Evolutionary conservation across 1,284 basidiomycete genomes (phyloP).

Genomic region (Irpex sp.): DNA sequence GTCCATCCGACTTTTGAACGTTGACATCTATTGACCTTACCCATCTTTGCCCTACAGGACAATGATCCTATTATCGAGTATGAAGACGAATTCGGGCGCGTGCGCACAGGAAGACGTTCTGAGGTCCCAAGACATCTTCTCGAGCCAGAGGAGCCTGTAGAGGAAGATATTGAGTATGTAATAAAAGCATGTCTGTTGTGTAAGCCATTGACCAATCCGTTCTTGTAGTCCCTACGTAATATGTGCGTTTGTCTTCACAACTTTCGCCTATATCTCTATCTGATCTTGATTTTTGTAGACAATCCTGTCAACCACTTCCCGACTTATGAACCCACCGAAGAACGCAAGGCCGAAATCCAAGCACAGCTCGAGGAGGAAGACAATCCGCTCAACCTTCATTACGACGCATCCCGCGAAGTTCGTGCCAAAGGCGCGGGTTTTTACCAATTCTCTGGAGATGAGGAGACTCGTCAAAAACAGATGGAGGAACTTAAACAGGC

Average conservation of each 20-base stretch:
- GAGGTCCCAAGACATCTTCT: conserved; percentile 70
- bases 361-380: conserved; percentile 70
- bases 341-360: conserved; percentile 71
- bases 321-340: conserved; percentile 78
- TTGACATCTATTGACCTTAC: neutral
- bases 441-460: conserved; percentile 84
- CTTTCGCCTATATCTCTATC: neutral
- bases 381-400: conserved; percentile 72
- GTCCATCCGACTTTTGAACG: neutral
- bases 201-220: neutral
- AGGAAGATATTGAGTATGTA: conserved; percentile 23
- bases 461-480: conserved; percentile 65
- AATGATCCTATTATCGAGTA: conserved; percentile 84
- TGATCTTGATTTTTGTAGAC: conserved; percentile 36
- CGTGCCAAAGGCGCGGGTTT: conserved; percentile 87
- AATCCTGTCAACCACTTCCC: conserved; percentile 81
- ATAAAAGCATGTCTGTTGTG: conserved; percentile 2
- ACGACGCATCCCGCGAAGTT: conserved; percentile 77
- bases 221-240: conserved; percentile 48
- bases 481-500: conserved; percentile 72
- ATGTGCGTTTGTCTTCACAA: conserved; percentile 23
- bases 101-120: conserved; percentile 61
- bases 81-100: conserved; percentile 80
- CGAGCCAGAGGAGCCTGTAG: conserved; percentile 18
- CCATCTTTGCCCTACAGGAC: conserved; percentile 32